phyloP scores from a whole-genome alignment of 495 filamentous ascomycete genomes.

The Corynascus novoguineensis region DNA sequence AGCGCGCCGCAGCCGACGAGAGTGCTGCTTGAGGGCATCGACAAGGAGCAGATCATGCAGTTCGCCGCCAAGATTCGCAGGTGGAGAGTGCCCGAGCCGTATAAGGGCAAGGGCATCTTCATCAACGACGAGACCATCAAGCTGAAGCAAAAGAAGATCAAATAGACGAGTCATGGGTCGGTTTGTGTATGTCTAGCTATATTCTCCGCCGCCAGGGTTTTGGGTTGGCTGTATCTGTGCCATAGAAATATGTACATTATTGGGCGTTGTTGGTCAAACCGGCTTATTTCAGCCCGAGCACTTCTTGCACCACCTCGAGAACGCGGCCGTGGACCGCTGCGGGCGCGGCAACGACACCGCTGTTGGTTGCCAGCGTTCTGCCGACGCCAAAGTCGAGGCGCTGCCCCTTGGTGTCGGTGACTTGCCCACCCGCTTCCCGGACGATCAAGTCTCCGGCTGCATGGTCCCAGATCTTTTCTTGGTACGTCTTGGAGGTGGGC shows the following conservation, averaged over 20 bases:
- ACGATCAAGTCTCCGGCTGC: constrained; percentile 95
- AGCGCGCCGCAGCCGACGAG: constrained; percentile 90
- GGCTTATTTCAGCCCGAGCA: constrained; percentile 47
- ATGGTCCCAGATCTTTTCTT: constrained; percentile 99
- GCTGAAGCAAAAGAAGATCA: constrained; percentile 98
- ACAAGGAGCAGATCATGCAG: constrained; percentile 78
- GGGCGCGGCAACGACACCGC: constrained; percentile 86
- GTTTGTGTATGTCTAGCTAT: constrained; percentile 16
- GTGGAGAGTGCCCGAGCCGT: constrained; percentile 92
- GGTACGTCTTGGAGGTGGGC: constrained; percentile 75
- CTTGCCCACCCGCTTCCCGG: constrained; percentile 84
- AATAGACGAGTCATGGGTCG: constrained; percentile 49
- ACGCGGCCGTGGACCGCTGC: constrained; percentile 68
- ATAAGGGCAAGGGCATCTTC: constrained; percentile 99
- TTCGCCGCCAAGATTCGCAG: constrained; percentile 83
- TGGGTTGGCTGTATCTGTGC: constrained; percentile 19
- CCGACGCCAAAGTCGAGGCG: constrained; percentile 79
- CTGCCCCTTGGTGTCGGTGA: constrained; percentile 78
- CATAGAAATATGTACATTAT: constrained; percentile 29
- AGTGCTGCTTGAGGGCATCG: constrained; percentile 79
- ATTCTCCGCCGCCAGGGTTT: constrained; percentile 1
- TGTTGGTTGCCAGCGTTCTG: constrained; percentile 80
- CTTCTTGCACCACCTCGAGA: constrained; percentile 73
- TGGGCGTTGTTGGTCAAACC: background rate
- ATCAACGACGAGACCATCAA: constrained; percentile 95